A percentile compares a stretch with the other conserved stretches of the same genome.
These are phyloP conservation scores for Xylaria sp. DNA, from an alignment of 2,329 filamentous ascomycete species.

Conservation along the genomic window DNA sequence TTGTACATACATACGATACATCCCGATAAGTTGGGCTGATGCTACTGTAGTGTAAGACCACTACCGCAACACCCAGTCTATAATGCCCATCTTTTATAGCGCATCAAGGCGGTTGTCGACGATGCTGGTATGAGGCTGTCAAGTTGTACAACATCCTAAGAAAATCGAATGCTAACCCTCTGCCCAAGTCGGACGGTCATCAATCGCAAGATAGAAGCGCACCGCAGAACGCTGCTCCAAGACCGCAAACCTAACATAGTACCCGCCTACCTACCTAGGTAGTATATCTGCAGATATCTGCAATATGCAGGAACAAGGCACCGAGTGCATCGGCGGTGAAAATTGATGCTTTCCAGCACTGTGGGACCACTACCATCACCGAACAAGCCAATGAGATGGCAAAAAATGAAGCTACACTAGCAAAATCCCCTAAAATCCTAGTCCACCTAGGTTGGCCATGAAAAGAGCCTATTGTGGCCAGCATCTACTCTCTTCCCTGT, in stretches of 20 bases:
- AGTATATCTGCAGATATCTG: constrained; percentile 1
- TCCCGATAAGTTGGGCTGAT: constrained; percentile 24
- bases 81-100: constrained; percentile 2
- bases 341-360: constrained; percentile 9
- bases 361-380: constrained; percentile 18
- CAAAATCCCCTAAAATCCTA: not conserved
- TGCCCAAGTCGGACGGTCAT: not conserved
- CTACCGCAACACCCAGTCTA: not conserved
- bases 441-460: no score
- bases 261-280: not conserved
- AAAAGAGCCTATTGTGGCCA: no score
- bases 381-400: constrained; percentile 18
- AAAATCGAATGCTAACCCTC: not conserved
- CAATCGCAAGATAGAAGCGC: not conserved
- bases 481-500: no score
- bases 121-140: not conserved
- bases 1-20: constrained; percentile 2
- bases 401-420: constrained; percentile 3
- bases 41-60: constrained; percentile 7
- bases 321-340: constrained; percentile 28
- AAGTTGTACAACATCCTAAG: no score
- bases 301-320: constrained; percentile 37
- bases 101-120: not conserved
- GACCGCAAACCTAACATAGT: not conserved
- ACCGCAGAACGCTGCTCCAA: not conserved